Base-by-base conservation (phyloP, 2,329 filamentous ascomycete genomes). In the Botrytis tulipae region DNA sequence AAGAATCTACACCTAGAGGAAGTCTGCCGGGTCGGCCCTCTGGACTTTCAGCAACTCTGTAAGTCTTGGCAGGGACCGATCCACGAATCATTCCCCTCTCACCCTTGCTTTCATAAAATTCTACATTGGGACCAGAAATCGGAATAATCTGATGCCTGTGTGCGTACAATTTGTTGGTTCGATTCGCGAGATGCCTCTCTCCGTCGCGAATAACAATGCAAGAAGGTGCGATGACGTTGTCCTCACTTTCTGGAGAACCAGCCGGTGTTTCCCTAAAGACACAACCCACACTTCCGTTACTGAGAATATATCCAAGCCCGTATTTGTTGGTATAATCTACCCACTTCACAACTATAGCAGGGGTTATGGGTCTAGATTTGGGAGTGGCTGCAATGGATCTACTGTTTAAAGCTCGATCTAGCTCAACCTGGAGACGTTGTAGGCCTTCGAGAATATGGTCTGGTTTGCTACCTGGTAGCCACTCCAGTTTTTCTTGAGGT, bases 281-380 rank as follows among this genome's bases (percentile, higher is more conserved):
- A 76, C 92, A 94, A 25, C 93, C 93, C 32, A 95, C 90, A 75
- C 90, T 94, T 44, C 93, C 93, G 76, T 95, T 92, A 75, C 93
- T 93, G 71, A 96, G 84, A 73, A 95, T 93, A 79, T 95, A 96
- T 51, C 93, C 93, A 25, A 96, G 86, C 20, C 93, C 93, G 81
- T 94, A 94, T 81, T 94, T 94, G 82, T 94, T 93, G 74, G 92
- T 94, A 82, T 96, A 96, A 81, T 96, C 93, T 10, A 96, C 93
- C 93, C 93, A 96, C 80, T 95, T 94, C 18, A 91, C 88, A 20
- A 91, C 89, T 62, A 91, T 88, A 80, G 90, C 83, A 80, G 91
- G 87, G 80, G 91, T 82, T 72, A 86, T 81, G 75, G 86, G 82
- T 73, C 86, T 84, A 82, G 88, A 87, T 16, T 87, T 84, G 0